Percentiles rank a stretch among this genome's conserved stretches.
Evolutionary conservation across 2,329 filamentous ascomycete species (phyloP).

Genomic region (Cryphonectria japonica): DNA sequence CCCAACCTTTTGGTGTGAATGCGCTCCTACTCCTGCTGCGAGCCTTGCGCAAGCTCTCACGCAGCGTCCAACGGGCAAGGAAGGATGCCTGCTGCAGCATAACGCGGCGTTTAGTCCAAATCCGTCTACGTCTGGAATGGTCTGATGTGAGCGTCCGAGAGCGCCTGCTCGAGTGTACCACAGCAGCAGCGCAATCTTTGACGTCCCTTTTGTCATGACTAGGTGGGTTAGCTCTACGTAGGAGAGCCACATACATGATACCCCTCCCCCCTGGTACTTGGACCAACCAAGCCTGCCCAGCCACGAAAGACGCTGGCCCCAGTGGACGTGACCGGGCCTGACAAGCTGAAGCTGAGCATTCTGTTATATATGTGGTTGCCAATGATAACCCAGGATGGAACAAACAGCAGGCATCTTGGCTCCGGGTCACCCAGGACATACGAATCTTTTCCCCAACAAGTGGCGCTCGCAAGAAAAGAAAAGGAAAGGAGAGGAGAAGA

Average conservation of each 20-base stretch:
- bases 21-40: slow-evolving; percentile 19
- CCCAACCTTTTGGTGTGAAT: slow-evolving; percentile 11
- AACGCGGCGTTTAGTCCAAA: slow-evolving; percentile 29
- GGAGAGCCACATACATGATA: slow-evolving; percentile 7
- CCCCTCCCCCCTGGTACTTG: slow-evolving; percentile 7
- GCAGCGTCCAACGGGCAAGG: slow-evolving; percentile 26
- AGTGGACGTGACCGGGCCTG: slow-evolving; percentile 17
- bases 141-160: slow-evolving; percentile 28
- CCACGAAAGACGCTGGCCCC: slow-evolving; percentile 11
- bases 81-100: slow-evolving; percentile 29
- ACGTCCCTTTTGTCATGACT: slow-evolving; percentile 18
- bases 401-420: slow-evolving; percentile 22
- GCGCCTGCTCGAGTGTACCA: slow-evolving; percentile 14
- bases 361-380: slow-evolving; percentile 6
- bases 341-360: slow-evolving; percentile 22
- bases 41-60: slow-evolving; percentile 30
- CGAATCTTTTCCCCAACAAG: background rate
- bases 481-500: too few relatives aligned
- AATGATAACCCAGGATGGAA: slow-evolving; percentile 21
- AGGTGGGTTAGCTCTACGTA: slow-evolving; percentile 23
- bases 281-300: slow-evolving; percentile 25
- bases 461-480: background rate
- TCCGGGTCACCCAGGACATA: slow-evolving; percentile 16
- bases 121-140: slow-evolving; percentile 26
- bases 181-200: slow-evolving; percentile 9